These are phyloP conservation scores for Chrysoporthe cubensis DNA, from an alignment of 2,329 filamentous ascomycete species.

Conservation along the genomic window DNA sequence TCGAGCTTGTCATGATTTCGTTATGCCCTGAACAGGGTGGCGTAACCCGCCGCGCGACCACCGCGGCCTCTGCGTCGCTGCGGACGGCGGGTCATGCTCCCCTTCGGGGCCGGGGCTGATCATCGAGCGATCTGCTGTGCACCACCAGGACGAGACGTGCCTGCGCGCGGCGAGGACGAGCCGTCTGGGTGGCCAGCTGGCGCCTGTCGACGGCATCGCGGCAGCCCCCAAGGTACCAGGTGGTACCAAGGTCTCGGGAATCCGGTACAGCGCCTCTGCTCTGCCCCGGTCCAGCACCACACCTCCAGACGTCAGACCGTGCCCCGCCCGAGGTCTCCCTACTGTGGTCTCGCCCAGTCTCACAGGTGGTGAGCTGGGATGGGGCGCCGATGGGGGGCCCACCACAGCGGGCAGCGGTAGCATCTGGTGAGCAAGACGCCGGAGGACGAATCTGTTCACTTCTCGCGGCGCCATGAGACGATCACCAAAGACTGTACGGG, in stretches of 20 bases:
- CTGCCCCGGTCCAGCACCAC: not conserved
- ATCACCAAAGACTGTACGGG: not conserved
- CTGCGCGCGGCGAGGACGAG: not conserved
- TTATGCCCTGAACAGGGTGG: slow-evolving; percentile 20
- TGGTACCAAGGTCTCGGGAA: slow-evolving; percentile 16
- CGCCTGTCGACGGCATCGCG: no score
- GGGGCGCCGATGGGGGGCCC: not conserved
- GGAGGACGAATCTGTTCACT: not conserved
- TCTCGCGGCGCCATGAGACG: not conserved
- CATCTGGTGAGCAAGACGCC: not conserved
- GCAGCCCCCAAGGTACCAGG: not conserved
- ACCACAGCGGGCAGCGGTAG: not conserved
- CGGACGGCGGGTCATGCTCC: slow-evolving; percentile 11
- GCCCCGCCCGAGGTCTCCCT: not conserved
- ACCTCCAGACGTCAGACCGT: slow-evolving; percentile 12
- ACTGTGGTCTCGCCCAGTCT: not conserved
- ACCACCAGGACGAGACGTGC: not conserved
- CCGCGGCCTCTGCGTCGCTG: slow-evolving; percentile 11
- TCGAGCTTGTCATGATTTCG: not conserved
- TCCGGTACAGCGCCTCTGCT: slow-evolving; percentile 14
- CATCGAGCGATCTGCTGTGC: slow-evolving; percentile 9
- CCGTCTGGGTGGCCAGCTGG: not conserved
- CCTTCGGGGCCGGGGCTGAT: slow-evolving; percentile 10
- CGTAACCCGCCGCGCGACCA: slow-evolving; percentile 18
- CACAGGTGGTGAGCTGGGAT: not conserved